Percentiles rank a stretch among this genome's conserved stretches.
phyloP scores from a whole-genome alignment of 176 grass and related monocot genomes.

The Carex pumila region DNA sequence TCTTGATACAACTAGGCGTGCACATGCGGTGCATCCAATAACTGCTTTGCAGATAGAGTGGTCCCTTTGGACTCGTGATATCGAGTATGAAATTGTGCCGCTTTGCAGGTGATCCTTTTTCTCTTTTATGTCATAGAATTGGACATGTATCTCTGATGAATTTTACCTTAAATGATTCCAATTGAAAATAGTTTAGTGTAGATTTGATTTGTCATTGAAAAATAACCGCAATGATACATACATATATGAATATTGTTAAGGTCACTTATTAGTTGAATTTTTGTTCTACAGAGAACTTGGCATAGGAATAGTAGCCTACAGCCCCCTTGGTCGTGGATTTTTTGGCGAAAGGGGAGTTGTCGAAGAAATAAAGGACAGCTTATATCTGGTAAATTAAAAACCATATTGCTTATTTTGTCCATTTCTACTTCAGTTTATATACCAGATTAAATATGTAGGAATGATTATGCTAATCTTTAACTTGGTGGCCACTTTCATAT shows the following conservation, averaged over 20 bases:
- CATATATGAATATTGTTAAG: too few relatives aligned
- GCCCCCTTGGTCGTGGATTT: slow-evolving; percentile 69
- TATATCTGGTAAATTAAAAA: slow-evolving; percentile 31
- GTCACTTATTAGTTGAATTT: not conserved
- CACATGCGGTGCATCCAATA: slow-evolving; percentile 66
- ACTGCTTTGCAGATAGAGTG: slow-evolving; percentile 81
- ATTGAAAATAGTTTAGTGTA: too few relatives aligned
- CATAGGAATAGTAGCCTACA: slow-evolving; percentile 85
- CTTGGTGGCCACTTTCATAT: too few relatives aligned
- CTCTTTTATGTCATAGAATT: too few relatives aligned
- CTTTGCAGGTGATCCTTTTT: slow-evolving; percentile 49
- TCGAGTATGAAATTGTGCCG: slow-evolving; percentile 76
- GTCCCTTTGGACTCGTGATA: slow-evolving; percentile 80
- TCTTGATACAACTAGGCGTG: slow-evolving; percentile 58
- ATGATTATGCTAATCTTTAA: too few relatives aligned
- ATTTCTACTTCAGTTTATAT: not conserved
- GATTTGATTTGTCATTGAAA: too few relatives aligned
- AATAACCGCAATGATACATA: too few relatives aligned
- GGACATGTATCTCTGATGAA: too few relatives aligned
- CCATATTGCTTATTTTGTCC: not conserved
- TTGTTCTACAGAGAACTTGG: slow-evolving; percentile 46
- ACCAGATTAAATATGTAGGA: not conserved
- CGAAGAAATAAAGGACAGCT: slow-evolving; percentile 33
- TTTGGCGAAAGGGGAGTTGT: slow-evolving; percentile 56
- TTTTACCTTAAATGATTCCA: too few relatives aligned